Conservation (phyloP, 2,329 filamentous ascomycete genomes). For the Emericellopsis atlantica region DNA sequence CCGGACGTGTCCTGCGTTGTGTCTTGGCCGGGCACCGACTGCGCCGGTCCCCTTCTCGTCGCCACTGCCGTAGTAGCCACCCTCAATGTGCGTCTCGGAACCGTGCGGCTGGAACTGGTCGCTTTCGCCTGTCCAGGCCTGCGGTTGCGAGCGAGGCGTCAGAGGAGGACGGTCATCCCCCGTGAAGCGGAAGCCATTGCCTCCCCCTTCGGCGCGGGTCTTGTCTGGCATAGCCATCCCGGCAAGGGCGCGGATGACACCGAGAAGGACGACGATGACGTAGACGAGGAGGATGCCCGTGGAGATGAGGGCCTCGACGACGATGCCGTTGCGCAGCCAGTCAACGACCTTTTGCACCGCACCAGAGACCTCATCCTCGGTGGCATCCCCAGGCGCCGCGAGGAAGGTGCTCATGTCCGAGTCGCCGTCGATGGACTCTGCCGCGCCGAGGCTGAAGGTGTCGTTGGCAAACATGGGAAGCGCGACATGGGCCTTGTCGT, state of each 20-base stretch:
- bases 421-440: conserved; percentile 44
- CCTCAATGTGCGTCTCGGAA: background rate
- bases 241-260: conserved; percentile 52
- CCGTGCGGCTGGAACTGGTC: background rate
- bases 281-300: conserved; percentile 63
- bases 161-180: conserved; percentile 14
- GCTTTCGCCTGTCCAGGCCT: conserved; percentile 14
- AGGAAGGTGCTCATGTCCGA: conserved; percentile 58
- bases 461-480: conserved; percentile 70
- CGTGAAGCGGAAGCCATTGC: conserved; percentile 14
- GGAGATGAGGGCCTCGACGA: conserved; percentile 71
- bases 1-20: background rate
- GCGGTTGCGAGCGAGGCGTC: conserved; percentile 8
- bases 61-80: background rate
- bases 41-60: conserved; percentile 1
- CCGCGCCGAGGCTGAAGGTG: conserved; percentile 71
- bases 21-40: background rate
- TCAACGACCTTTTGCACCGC: conserved; percentile 59
- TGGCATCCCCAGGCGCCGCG: conserved; percentile 57
- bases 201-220: conserved; percentile 4
- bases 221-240: conserved; percentile 49
- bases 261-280: conserved; percentile 63
- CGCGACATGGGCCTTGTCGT: conserved; percentile 70
- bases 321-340: conserved; percentile 54
- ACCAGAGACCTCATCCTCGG: conserved; percentile 69